Base-by-base conservation (phyloP, 1,284 basidiomycete species). In the Inonotus obliquus region DNA sequence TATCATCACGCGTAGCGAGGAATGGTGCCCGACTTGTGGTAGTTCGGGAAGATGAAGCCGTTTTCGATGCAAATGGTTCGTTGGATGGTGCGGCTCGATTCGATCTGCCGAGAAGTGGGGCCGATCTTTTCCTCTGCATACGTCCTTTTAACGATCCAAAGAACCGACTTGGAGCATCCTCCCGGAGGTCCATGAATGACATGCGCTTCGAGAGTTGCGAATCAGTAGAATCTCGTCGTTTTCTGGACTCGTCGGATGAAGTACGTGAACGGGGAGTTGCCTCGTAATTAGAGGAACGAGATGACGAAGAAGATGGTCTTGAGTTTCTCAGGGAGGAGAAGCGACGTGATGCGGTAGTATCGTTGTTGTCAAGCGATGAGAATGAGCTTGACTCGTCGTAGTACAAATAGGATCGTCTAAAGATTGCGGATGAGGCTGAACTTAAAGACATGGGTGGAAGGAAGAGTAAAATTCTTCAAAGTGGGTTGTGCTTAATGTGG, bases 141-240 rank as follows among this genome's bases (percentile, higher is more conserved):
- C 62, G 52, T n/a, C 54, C 62, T 38, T 57, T 63, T 47, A 63
- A 37, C 25, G 62, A 60, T 0, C 62, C 59, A 17, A 63, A 17
- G 1, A 63, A 38, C 7, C 49, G 39, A 44, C 38, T 45, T 19
- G 54, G 27, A 1, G 53, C 47, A 29, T 55, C 23, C 25, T 56
- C 57, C 13, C 54, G 47, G 35, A 61, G 51, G 47, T 61, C 60
- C 38, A 61, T 61, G 38, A 61, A 61, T 19, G 60, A 61, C 21
- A 54, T 57, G n/a, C 60, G 44, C 11, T 63, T 55, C 6, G 57
- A 54, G 14, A 56, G 32, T 17, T 51, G 19, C 11, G 25, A 29
- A 32, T 32, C 14, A 35, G 35, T 44, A 19, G 54, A 21, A n/a
- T 63, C 62, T 52, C 47, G 51, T 35, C 54, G 55, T 19, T 57